Evolutionary conservation across 2,329 filamentous ascomycete genomes (phyloP).

Genomic region (Lizonia empirigonia): DNA sequence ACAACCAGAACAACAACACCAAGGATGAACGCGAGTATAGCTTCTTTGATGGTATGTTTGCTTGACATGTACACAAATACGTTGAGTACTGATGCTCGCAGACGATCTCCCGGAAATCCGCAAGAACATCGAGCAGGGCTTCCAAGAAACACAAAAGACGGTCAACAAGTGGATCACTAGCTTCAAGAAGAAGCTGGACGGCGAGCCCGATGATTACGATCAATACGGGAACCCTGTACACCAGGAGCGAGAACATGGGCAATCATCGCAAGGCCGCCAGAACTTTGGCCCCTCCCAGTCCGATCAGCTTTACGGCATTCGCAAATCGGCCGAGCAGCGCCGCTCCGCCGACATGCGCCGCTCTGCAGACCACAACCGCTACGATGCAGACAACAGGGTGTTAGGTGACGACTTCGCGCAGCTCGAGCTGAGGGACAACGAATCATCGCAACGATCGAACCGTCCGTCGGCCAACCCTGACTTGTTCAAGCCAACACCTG

Average conservation of each 20-base stretch:
- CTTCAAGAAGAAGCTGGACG: conserved; percentile 91
- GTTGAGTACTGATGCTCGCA: conserved; percentile 44
- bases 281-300: conserved; percentile 49
- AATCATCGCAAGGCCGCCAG: conserved; percentile 42
- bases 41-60: conserved; percentile 72
- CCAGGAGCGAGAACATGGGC: conserved; percentile 17
- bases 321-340: conserved; percentile 50
- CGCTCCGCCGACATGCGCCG: conserved; percentile 75
- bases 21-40: conserved; percentile 70
- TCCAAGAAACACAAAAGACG: conserved; percentile 88
- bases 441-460: conserved; percentile 62
- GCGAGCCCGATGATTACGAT: conserved; percentile 70
- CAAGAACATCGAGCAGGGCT: conserved; percentile 92
- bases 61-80: conserved; percentile 41
- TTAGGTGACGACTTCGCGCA: conserved; percentile 85
- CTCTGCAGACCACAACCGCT: conserved; percentile 87
- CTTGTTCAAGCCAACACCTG: conserved; percentile 74
- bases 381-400: conserved; percentile 92
- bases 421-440: conserved; percentile 66
- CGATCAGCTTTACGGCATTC: conserved; percentile 49
- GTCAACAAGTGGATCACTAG: conserved; percentile 92
- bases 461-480: conserved; percentile 76
- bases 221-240: conserved; percentile 58
- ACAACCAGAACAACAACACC: conserved; percentile 6
- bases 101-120: conserved; percentile 90